Percentiles rank a stretch among this genome's conserved stretches.
Conservation (phyloP, 805 yeast genomes). For the Saccharomyces kudriavzevii region DNA sequence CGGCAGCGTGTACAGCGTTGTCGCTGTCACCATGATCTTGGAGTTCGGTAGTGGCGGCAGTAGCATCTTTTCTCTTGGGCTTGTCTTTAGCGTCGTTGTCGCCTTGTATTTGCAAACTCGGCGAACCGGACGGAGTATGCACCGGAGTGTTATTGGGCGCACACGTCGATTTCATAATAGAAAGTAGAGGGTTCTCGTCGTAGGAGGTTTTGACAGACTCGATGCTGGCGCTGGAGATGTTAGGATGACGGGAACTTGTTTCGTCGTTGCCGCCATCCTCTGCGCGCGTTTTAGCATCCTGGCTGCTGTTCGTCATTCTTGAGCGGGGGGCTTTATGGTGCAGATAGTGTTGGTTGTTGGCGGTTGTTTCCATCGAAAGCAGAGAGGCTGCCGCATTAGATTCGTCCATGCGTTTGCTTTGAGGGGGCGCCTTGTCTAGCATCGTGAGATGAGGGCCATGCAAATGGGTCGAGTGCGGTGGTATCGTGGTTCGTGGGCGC, state of each 20-base stretch:
- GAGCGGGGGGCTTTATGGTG: background rate
- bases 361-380: background rate
- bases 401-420: background rate
- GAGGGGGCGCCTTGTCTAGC: background rate
- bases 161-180: constrained; percentile 15
- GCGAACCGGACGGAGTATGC: constrained; percentile 13
- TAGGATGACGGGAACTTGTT: background rate
- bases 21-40: background rate
- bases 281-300: background rate
- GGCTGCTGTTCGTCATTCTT: background rate
- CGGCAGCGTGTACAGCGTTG: background rate
- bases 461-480: background rate
- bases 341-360: background rate
- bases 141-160: constrained; percentile 28
- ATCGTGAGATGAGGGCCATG: background rate
- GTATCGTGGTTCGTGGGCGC: background rate
- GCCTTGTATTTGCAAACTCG: constrained; percentile 1
- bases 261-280: background rate
- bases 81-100: constrained; percentile 1
- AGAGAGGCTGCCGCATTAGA: background rate
- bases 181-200: constrained; percentile 14
- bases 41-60: background rate
- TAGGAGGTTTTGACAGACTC: constrained; percentile 12
- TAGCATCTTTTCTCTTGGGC: background rate
- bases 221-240: constrained; percentile 7